phyloP scores from a whole-genome alignment of 2,329 filamentous ascomycete genomes.

The Aspergillus sp. region DNA sequence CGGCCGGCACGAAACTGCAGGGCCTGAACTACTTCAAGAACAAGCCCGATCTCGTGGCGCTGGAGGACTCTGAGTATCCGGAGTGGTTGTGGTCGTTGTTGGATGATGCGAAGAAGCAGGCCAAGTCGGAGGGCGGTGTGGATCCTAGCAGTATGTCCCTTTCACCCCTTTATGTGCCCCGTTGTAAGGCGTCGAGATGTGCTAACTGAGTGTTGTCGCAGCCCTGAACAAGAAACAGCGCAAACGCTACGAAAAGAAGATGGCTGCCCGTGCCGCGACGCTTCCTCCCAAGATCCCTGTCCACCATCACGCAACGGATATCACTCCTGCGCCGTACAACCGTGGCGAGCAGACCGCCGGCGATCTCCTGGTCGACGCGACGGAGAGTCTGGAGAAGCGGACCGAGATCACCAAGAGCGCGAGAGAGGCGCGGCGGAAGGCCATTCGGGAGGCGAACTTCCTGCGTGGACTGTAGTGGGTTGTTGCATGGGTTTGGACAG shows the following conservation, averaged over 20 bases:
- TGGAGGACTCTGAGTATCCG: slow-evolving; percentile 48
- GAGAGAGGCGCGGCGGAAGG: slow-evolving; percentile 44
- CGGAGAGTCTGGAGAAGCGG: slow-evolving; percentile 36
- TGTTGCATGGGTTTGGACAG: slow-evolving; percentile 6
- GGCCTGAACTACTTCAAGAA: slow-evolving; percentile 49
- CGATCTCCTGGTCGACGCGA: slow-evolving; percentile 31
- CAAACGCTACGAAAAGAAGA: slow-evolving; percentile 46
- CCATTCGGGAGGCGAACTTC: slow-evolving; percentile 48
- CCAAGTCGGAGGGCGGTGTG: slow-evolving; percentile 33
- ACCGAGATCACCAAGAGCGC: slow-evolving; percentile 44
- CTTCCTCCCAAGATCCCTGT: slow-evolving; percentile 42
- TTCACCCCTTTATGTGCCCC: not conserved
- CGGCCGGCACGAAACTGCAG: slow-evolving; percentile 38
- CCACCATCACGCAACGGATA: slow-evolving; percentile 46
- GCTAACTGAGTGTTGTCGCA: slow-evolving; percentile 21
- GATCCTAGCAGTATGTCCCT: slow-evolving; percentile 37
- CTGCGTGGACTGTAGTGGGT: slow-evolving; percentile 46
- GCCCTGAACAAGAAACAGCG: slow-evolving; percentile 48
- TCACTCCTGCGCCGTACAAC: slow-evolving; percentile 40
- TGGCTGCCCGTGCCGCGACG: slow-evolving; percentile 38
- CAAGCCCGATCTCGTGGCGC: slow-evolving; percentile 42
- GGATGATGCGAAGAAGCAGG: slow-evolving; percentile 33
- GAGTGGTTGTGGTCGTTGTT: slow-evolving; percentile 48
- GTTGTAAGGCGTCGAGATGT: not conserved
- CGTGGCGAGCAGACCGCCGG: slow-evolving; percentile 15